These are phyloP conservation scores for Lactarius evosmus DNA, from an alignment of 768 basidiomycete genomes.

Conservation along the genomic window DNA sequence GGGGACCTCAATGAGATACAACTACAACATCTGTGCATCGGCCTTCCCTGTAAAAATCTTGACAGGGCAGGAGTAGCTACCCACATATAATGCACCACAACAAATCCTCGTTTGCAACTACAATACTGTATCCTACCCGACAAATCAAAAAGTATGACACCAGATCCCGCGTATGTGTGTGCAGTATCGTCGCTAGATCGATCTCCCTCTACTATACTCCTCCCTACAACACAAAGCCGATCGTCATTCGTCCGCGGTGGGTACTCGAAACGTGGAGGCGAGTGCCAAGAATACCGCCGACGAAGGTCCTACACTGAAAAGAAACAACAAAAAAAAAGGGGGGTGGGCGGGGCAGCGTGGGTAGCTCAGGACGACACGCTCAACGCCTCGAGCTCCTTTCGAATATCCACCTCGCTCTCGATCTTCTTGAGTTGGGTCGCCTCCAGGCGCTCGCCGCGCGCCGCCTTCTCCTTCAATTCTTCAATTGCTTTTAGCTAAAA, in stretches of 20 bases:
- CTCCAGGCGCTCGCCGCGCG: conserved; percentile 87
- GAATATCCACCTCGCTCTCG: conserved; percentile 82
- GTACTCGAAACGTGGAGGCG: background rate
- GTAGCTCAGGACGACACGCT: conserved; percentile 1
- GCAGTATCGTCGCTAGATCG: background rate
- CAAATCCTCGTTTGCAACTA: background rate
- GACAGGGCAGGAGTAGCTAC: background rate
- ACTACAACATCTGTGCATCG: too few relatives aligned
- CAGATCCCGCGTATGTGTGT: background rate
- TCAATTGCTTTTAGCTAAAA: conserved; percentile 96
- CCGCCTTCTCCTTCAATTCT: conserved; percentile 90
- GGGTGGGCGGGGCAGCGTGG: background rate
- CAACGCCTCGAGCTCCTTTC: conserved; percentile 63
- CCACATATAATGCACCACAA: too few relatives aligned
- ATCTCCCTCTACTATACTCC: background rate
- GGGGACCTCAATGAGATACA: too few relatives aligned
- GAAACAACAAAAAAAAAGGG: background rate
- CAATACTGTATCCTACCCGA: background rate
- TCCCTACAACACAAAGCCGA: background rate
- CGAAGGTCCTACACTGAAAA: background rate
- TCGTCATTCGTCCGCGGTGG: background rate
- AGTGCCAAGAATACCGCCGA: background rate
- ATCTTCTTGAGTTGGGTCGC: conserved; percentile 97
- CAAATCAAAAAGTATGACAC: background rate
- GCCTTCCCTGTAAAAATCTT: too few relatives aligned